phyloP scores from a whole-genome alignment of 768 basidiomycete species.

The Candolleomyces eurysporus region DNA sequence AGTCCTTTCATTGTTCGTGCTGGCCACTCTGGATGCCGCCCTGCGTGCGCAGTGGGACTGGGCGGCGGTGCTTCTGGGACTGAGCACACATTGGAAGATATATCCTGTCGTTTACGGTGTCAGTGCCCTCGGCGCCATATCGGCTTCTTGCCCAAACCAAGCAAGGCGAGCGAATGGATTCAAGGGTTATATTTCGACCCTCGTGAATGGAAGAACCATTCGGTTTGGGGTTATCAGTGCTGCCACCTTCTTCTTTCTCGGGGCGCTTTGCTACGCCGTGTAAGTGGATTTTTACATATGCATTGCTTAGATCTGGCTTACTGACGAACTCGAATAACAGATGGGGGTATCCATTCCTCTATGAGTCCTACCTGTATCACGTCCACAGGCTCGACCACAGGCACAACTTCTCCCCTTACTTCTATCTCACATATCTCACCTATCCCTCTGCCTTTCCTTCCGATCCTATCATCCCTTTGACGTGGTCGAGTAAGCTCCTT shows the following conservation, averaged over 20 bases:
- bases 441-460: conserved; percentile 46
- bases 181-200: conserved; percentile 26
- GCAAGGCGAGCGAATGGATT: conserved; percentile 13
- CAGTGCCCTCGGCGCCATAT: conserved; percentile 62
- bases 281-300: neutral
- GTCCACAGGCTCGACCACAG: conserved; percentile 89
- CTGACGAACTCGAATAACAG: conserved; percentile 35
- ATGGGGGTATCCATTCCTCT: conserved; percentile 92
- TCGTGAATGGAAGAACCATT: conserved; percentile 51
- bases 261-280: conserved; percentile 65
- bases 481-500: conserved; percentile 41
- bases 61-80: conserved; percentile 72
- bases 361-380: conserved; percentile 94
- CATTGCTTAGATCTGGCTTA: no score
- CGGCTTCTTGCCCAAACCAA: conserved; percentile 15
- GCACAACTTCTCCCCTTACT: conserved; percentile 98
- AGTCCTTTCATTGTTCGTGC: conserved; percentile 75
- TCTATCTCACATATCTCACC: conserved; percentile 90
- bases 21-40: conserved; percentile 63
- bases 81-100: conserved; percentile 95
- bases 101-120: conserved; percentile 92
- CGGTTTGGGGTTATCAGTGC: conserved; percentile 72
- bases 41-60: conserved; percentile 56
- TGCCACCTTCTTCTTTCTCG: conserved; percentile 62
- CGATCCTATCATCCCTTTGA: conserved; percentile 19